Evolutionary conservation across 495 filamentous ascomycete species (phyloP), one percentile per base, ranked within the genome.

Genomic region (Pseudomonodictys pantanalensis): DNA sequence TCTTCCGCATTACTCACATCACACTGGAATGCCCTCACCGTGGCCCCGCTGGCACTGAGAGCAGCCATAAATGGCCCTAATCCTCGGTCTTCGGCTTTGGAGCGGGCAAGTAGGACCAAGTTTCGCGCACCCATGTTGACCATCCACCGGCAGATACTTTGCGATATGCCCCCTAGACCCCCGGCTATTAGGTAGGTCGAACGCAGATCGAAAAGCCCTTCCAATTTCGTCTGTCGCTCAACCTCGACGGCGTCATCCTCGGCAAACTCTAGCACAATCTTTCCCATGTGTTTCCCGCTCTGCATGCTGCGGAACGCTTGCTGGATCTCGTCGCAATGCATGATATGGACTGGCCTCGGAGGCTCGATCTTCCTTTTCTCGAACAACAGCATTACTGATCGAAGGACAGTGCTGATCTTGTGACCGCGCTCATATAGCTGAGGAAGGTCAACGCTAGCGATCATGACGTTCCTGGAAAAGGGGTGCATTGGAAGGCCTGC

Each of bases 91-190:
- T 1, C 20, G 2, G 35, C 8, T 7, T 38, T 24, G 10, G 48
- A 52, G 9, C 65, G 58, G 22, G 56, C 61, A 25, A 68, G 53
- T 18, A 65, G 25, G n/a, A 64, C 32, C 12, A 68, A 23, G 33
- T 65, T 49, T 17, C 50, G 26, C 26, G 66, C 66, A 23, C 66
- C 63, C 3, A 39, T 23, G 33, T 32, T 24, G 32, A 26, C 58
- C 63, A 68, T 62, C 66, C 66, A 68, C 33, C 48, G 18, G n/a
- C 50, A 42, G 12, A 56, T 53, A 23, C 28, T 38, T 42, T 54
- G 29, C 25, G 58, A 62, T 24, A 65, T 41, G 6, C 63, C 66
- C 17, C 66, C 66, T 11, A 66, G 45, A n/a, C 62, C 62, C 17
- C 66, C 66, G 9, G 35, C 33, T 17, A 59, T 59, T 1, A 52